A percentile compares a stretch with the other conserved stretches of the same genome.
Evolutionary conservation across 75 land plant genomes (phyloP).

Genomic region (Cupressus sempervirens): DNA sequence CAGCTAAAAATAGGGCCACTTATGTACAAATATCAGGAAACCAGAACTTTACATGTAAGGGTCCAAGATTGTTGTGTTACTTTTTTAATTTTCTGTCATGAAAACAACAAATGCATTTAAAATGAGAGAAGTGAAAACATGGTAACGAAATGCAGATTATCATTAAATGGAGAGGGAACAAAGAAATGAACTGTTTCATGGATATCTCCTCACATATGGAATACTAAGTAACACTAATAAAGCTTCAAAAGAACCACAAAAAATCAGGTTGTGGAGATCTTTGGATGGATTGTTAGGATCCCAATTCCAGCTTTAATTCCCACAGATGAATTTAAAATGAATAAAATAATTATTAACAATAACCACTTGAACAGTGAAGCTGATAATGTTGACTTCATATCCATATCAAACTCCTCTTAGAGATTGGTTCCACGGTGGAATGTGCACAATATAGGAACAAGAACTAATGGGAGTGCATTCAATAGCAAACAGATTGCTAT

Average conservation of each 20-base stretch:
- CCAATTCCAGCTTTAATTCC: neutral
- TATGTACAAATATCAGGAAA: too few relatives aligned
- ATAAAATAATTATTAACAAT: neutral
- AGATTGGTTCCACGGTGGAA: neutral
- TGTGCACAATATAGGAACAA: neutral
- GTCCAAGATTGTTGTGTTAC: too few relatives aligned
- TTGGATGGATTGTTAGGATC: neutral
- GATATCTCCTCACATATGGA: neutral
- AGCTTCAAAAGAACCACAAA: neutral
- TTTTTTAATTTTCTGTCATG: too few relatives aligned
- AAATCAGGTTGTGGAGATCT: neutral
- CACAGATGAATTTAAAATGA: neutral
- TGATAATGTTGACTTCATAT: neutral
- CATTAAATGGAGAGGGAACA: too few relatives aligned
- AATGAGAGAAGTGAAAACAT: too few relatives aligned
- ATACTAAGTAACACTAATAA: neutral
- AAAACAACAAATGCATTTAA: too few relatives aligned
- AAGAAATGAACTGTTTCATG: neutral
- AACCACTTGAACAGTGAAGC: neutral
- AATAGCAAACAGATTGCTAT: neutral
- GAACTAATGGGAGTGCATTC: neutral
- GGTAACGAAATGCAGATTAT: too few relatives aligned
- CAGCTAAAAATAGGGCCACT: too few relatives aligned
- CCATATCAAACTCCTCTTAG: neutral
- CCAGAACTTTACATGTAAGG: too few relatives aligned